Evolutionary conservation across 1,284 basidiomycete species (phyloP).

Genomic region (Puccinia polysora): DNA sequence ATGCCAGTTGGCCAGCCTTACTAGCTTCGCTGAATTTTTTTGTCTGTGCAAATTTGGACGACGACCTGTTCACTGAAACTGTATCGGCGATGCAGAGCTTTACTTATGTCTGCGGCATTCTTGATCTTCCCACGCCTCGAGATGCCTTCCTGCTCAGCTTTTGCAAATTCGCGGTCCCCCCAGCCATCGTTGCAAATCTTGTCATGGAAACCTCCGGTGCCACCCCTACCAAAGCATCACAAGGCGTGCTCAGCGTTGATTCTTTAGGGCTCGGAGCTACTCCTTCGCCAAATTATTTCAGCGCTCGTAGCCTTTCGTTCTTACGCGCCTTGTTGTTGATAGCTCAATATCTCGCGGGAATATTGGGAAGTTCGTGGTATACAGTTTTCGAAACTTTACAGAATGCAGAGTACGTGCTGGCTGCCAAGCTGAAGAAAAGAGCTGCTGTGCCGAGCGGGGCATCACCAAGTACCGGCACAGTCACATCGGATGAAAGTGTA

Average conservation of each 20-base stretch:
- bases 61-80: constrained; percentile 78
- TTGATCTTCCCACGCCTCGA: constrained; percentile 76
- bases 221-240: constrained; percentile 60
- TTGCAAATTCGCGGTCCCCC: constrained; percentile 79
- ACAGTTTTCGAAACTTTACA: constrained; percentile 81
- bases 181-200: constrained; percentile 75
- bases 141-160: constrained; percentile 85
- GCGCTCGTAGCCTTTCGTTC: constrained; percentile 83
- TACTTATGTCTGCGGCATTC: constrained; percentile 81
- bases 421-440: constrained; percentile 56
- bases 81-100: constrained; percentile 75
- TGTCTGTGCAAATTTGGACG: constrained; percentile 79
- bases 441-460: not conserved
- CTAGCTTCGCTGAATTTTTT: constrained; percentile 82
- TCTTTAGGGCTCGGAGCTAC: constrained; percentile 61
- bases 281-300: constrained; percentile 58
- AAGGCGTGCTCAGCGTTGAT: constrained; percentile 62
- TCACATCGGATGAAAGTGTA: constrained; percentile 27
- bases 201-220: constrained; percentile 60
- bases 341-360: constrained; percentile 74
- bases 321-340: constrained; percentile 74
- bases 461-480: constrained; percentile 5
- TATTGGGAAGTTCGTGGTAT: constrained; percentile 82
- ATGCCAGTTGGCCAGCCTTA: constrained; percentile 79
- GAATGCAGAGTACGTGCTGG: constrained; percentile 84